Conservation (phyloP, 148 eudicot genomes). For the Agrostemma githago region DNA sequence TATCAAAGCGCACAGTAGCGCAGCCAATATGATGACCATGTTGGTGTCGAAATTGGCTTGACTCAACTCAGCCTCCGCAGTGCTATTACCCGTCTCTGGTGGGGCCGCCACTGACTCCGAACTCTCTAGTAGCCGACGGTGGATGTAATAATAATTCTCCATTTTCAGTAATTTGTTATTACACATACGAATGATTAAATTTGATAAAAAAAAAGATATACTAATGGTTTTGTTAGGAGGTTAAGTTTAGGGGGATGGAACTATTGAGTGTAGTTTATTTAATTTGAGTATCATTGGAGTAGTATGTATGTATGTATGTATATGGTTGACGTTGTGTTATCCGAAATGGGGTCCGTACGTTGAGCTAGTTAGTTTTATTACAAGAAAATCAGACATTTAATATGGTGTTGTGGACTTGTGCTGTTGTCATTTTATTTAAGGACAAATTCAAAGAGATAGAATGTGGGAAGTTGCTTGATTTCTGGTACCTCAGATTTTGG, state of each 20-base stretch:
- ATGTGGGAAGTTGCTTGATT: neutral
- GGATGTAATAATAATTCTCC: neutral
- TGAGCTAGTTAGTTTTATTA: neutral
- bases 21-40: constrained; percentile 52
- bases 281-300: neutral
- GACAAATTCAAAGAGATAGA: neutral
- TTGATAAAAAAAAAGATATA: too few species aligned
- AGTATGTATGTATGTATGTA: neutral
- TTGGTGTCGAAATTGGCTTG: constrained; percentile 42
- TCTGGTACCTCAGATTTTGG: too few species aligned
- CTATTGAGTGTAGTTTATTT: neutral
- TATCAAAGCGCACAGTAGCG: constrained; percentile 44
- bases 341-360: constrained; percentile 21
- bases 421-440: neutral
- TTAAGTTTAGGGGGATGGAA: neutral
- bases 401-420: neutral
- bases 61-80: constrained; percentile 13
- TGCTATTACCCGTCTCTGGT: constrained; percentile 7
- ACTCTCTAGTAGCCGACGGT: constrained; percentile 12
- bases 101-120: neutral
- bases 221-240: too few species aligned
- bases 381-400: neutral
- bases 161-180: neutral
- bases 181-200: too few species aligned
- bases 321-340: constrained; percentile 10